Conservation (phyloP, 208 protist genomes). For the Herpetomonas muscarum region DNA sequence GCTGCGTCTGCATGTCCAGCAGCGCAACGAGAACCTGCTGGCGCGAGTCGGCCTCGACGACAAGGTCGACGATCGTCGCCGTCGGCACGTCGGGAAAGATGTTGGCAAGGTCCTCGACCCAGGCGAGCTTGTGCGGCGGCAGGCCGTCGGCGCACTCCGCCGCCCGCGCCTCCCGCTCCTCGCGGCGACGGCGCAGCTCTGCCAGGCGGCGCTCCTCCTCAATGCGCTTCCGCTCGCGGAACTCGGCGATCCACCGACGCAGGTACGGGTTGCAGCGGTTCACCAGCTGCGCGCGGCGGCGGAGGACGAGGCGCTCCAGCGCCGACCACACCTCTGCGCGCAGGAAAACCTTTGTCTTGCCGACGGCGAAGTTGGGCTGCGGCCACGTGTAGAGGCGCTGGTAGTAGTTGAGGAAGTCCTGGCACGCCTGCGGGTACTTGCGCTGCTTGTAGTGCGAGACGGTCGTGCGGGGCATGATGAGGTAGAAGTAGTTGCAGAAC, state of each 20-base stretch:
- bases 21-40: constrained; percentile 46
- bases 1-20: constrained; percentile 59
- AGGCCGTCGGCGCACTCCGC: constrained; percentile 35
- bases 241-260: constrained; percentile 52
- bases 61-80: constrained; percentile 54
- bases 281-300: constrained; percentile 58
- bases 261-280: constrained; percentile 67
- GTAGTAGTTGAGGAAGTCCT: constrained; percentile 52
- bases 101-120: constrained; percentile 58
- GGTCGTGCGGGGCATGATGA: constrained; percentile 54
- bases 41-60: constrained; percentile 38
- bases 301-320: constrained; percentile 73
- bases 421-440: constrained; percentile 39
- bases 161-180: constrained; percentile 50
- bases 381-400: constrained; percentile 58
- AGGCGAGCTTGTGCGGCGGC: constrained; percentile 31
- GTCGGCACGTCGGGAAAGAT: constrained; percentile 65
- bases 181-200: constrained; percentile 38
- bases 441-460: constrained; percentile 30
- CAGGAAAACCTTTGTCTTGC: constrained; percentile 87
- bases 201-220: constrained; percentile 51
- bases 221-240: constrained; percentile 64
- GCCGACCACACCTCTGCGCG: constrained; percentile 79
- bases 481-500: constrained; percentile 80
- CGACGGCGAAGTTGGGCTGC: constrained; percentile 72